These are phyloP conservation scores for Xylariaceae sp. DNA, from an alignment of 2,329 filamentous ascomycete genomes.

Conservation along the genomic window DNA sequence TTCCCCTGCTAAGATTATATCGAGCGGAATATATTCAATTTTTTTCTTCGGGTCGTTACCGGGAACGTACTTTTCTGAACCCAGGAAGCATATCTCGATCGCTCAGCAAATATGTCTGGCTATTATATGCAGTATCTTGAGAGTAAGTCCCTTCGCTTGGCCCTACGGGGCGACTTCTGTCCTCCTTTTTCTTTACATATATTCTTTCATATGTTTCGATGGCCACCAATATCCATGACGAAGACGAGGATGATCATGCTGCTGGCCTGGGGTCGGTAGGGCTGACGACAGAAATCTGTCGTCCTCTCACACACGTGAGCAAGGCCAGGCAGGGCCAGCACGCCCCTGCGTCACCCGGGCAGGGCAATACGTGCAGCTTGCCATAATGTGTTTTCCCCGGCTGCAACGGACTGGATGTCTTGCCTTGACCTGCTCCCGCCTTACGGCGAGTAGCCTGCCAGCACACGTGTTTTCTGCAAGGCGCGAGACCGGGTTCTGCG, in stretches of 20 bases:
- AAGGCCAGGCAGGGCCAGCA: constrained; percentile 5
- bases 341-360: constrained; percentile 29
- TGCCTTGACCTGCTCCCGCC: constrained; percentile 18
- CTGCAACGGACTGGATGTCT: constrained; percentile 21
- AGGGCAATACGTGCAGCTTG: constrained; percentile 27
- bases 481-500: constrained; percentile 13
- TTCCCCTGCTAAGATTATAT: constrained; percentile 22
- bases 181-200: background rate
- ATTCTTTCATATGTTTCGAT: constrained; percentile 1
- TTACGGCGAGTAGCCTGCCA: constrained; percentile 19
- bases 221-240: constrained; percentile 28
- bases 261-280: constrained; percentile 30
- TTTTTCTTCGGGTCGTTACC: constrained; percentile 25
- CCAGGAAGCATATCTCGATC: constrained; percentile 11
- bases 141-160: constrained; percentile 52
- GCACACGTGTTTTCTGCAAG: constrained; percentile 27
- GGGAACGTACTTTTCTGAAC: constrained; percentile 15
- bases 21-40: constrained; percentile 23
- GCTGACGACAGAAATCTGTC: constrained; percentile 31
- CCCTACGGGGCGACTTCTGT: constrained; percentile 5
- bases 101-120: constrained; percentile 47
- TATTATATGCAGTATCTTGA: constrained; percentile 70
- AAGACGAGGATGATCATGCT: constrained; percentile 28
- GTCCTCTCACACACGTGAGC: constrained; percentile 33
- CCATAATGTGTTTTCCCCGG: constrained; percentile 25